Evolutionary conservation across 352 stramenopile genomes (phyloP).

Genomic region (Phytopythium cucurbitacearum): DNA sequence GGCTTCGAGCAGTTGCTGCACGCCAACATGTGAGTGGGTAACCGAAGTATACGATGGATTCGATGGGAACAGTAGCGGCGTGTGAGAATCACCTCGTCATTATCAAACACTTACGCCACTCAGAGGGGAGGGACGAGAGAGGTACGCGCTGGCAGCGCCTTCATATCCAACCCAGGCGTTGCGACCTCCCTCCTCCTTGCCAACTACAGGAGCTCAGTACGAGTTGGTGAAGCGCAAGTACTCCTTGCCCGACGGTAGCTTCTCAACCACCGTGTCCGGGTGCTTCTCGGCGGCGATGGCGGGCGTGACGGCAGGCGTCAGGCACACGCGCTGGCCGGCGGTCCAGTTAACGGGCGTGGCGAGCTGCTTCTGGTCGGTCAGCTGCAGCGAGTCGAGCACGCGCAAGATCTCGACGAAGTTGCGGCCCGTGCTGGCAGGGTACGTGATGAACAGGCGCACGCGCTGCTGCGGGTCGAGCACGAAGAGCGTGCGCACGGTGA

Average conservation of each 20-base stretch:
- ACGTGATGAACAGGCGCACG: conserved; percentile 88
- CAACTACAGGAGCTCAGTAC: conserved; percentile 6
- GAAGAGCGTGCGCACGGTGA: conserved; percentile 91
- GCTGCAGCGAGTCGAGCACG: conserved; percentile 87
- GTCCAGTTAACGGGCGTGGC: conserved; percentile 79
- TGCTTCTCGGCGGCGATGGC: conserved; percentile 66
- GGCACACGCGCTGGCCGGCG: conserved; percentile 55
- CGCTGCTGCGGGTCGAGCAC: conserved; percentile 89
- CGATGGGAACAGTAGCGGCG: too few species aligned
- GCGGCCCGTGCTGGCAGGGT: conserved; percentile 88
- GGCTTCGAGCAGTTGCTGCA: conserved; percentile 57
- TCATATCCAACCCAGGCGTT: too few species aligned
- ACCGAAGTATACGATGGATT: too few species aligned
- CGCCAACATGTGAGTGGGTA: too few species aligned
- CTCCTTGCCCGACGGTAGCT: conserved; percentile 65
- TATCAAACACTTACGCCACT: too few species aligned
- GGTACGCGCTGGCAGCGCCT: too few species aligned
- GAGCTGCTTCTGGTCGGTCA: conserved; percentile 44
- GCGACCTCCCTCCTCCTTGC: too few species aligned
- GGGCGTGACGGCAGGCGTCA: conserved; percentile 50
- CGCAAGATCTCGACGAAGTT: conserved; percentile 93
- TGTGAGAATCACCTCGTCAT: too few species aligned
- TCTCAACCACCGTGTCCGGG: conserved; percentile 44
- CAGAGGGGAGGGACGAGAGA: too few species aligned
- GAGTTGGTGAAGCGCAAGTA: conserved; percentile 76